Base-by-base conservation (phyloP, 257 asterid species). In the Petrea volubilis region DNA sequence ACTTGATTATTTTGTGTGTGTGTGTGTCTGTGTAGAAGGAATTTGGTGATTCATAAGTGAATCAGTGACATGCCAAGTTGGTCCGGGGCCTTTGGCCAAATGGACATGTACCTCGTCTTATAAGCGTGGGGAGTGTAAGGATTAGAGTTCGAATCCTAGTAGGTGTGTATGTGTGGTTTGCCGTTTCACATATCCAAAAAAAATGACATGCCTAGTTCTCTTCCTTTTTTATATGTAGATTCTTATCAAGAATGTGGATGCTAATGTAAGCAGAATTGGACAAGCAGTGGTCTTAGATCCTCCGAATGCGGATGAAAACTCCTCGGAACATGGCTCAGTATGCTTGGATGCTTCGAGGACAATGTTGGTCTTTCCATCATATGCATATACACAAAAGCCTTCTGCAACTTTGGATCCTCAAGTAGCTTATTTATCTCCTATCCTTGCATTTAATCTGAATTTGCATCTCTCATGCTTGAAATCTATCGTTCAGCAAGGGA, bases 241-340 rank as follows among this genome's bases (percentile, higher is more conserved):
- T 65, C 79, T 78, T 46, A 70, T 94, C 80, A 82, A 75, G 83
- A 94, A 91, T 70, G 73, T 47, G 67, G 88, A 85, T 79, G 57
- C 79, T 61, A 83, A 81, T 73, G 81, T 79, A 27, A 79, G 64
- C 74, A 86, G 93, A 83, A 79, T 91, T 71, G 97, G 88, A 63
- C 99, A 91, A 83, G 97, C 71, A 12, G 84, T 86, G 61, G 97
- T 81, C 33, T 82, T 94, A 60, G 97, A 94, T 79, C 93, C 97
- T 74, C 93, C 96, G 13, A 71, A 46, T 79, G 76, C 38, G 1
- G 76, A 73, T 14, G 75, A 71, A 40, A 61, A 70, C 67, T 74
- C 63, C 29, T 41, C 64, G n/a, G 74, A 63, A 38, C 1, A 66
- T 24, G 76, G 50, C 66, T 53, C 80, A n/a, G 77, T 47, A 27